phyloP scores from a whole-genome alignment of 495 filamentous ascomycete species.

The Corynascus novoguineensis region DNA sequence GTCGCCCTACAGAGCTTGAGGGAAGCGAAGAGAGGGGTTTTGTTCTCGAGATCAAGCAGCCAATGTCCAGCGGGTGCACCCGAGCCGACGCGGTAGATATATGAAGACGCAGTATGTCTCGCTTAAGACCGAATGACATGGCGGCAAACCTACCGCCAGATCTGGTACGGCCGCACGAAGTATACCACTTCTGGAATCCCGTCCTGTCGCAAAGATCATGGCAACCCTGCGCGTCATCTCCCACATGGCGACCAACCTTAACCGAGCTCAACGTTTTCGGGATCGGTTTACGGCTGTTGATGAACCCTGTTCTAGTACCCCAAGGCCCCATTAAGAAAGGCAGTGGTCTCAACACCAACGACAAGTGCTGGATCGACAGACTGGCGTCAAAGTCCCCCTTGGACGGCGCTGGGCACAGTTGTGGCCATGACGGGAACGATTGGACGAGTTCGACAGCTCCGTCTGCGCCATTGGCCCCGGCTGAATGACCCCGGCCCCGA shows the following conservation, averaged over 20 bases:
- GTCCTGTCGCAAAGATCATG: background rate
- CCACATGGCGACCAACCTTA: background rate
- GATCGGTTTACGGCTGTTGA: background rate
- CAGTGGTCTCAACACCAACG: background rate
- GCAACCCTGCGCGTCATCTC: background rate
- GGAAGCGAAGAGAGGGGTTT: background rate
- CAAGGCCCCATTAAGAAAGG: background rate
- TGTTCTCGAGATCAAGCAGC: background rate
- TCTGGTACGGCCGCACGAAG: background rate
- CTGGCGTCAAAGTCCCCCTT: background rate
- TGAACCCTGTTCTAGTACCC: background rate
- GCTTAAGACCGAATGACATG: background rate
- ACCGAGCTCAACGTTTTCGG: background rate
- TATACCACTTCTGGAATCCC: background rate
- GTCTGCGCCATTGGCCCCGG: conserved; percentile 6
- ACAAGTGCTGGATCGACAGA: background rate
- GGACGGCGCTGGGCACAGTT: background rate
- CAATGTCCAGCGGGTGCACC: background rate
- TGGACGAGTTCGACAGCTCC: background rate
- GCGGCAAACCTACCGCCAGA: background rate
- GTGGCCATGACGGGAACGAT: background rate
- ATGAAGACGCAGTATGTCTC: background rate
- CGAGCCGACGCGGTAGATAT: background rate
- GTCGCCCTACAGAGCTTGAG: background rate
- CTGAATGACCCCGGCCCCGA: conserved; percentile 3